Percentiles rank a stretch among this genome's conserved stretches.
Conservation (phyloP, 768 basidiomycete species). For the Pleurotus eryngii region DNA sequence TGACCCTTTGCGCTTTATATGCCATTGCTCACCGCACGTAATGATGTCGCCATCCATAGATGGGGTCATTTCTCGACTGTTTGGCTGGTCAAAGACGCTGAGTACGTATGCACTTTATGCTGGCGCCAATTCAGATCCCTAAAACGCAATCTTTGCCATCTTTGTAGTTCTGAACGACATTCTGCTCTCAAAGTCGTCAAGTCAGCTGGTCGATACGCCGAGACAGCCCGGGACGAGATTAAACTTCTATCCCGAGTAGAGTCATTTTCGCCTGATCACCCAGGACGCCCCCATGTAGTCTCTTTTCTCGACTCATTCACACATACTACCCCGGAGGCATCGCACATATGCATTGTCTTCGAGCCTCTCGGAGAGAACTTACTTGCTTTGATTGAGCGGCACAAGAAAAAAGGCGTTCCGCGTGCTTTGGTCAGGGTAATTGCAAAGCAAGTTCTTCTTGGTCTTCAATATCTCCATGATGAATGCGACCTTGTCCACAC, state of each 20-base stretch:
- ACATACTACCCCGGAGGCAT: constrained; percentile 56
- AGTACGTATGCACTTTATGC: constrained; percentile 43
- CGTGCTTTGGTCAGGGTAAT: constrained; percentile 81
- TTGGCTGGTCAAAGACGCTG: constrained; percentile 80
- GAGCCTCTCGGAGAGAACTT: constrained; percentile 82
- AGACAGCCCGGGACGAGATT: constrained; percentile 96
- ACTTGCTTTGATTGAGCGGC: constrained; percentile 67
- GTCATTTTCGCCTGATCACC: constrained; percentile 68
- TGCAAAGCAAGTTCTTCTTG: constrained; percentile 81
- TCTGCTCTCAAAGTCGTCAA: constrained; percentile 95
- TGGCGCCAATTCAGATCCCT: not conserved
- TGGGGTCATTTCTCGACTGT: constrained; percentile 98
- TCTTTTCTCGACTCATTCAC: constrained; percentile 89
- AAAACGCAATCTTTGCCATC: not conserved
- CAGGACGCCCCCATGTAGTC: constrained; percentile 78
- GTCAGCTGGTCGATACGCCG: constrained; percentile 91
- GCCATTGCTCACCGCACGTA: constrained; percentile 16
- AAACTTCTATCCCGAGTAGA: constrained; percentile 80
- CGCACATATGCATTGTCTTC: constrained; percentile 89
- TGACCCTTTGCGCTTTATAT: constrained; percentile 4
- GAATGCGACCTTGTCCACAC: constrained; percentile 93
- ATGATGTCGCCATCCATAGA: constrained; percentile 33
- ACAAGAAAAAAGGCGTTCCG: constrained; percentile 83
- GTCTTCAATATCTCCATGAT: constrained; percentile 88
- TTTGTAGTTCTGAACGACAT: constrained; percentile 61